Base-by-base conservation (phyloP, 371 early-diverging fungal species). In the Rhizopus arrhizus region DNA sequence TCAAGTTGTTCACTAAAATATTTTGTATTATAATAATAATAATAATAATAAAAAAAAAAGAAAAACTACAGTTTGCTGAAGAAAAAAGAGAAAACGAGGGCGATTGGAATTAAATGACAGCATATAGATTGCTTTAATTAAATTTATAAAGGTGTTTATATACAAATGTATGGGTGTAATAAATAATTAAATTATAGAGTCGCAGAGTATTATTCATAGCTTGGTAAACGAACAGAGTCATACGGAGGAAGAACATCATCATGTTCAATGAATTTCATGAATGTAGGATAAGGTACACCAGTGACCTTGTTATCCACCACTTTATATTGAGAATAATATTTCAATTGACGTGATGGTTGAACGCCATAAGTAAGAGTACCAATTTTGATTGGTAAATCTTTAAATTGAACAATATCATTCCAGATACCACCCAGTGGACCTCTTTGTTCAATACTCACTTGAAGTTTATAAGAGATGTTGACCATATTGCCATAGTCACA, bases 1-100 rank as follows among this genome's bases (percentile, higher is more conserved):
- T 63, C 84, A 90, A 61, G 91, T 96, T 45, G 91, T 94, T 42
- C 85, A 81, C 45, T 81, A 77, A 61, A 53, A 53, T 40, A 41
- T 38, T 34, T 32, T 49, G 15, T 59, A 33, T 40, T 35, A 48
- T 47, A 40, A 40, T 10, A 7, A 40, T 12, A 22, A n/a, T n/a
- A n/a, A 38, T 38, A 38, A 38, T 11, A 6, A 42, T 42, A 42
- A 42, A 42, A 42, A 43, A 43, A 43, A 43, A 43, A 43, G 5
- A 43, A 2, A 22, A 22, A 22, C 22, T 22, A 22, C 22, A 22
- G 22, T 22, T 22, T 22, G 2, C 22, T 22, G 22, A 22, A 22
- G 22, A 22, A 22, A 22, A 22, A 22, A 22, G 22, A 22, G 22
- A 22, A 22, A 22, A 22, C 22, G 22, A 22, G 22, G 22, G 22